phyloP scores from a whole-genome alignment of 2,329 filamentous ascomycete genomes.

The Colletotrichum spaethianum region DNA sequence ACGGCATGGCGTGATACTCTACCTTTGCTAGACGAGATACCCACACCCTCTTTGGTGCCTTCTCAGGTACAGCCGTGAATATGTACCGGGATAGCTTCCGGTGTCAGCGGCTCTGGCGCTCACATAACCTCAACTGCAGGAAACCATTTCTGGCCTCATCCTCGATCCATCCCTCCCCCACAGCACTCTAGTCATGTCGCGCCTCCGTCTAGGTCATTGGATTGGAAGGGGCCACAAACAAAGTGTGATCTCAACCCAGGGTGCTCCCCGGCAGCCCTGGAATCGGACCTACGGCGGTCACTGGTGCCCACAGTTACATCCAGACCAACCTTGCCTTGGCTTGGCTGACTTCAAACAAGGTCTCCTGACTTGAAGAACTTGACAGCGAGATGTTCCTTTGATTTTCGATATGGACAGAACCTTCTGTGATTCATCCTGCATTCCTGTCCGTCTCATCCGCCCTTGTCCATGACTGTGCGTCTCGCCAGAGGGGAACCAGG shows the following conservation, averaged over 20 bases:
- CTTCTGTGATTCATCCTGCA: slow-evolving; percentile 6
- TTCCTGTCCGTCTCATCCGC: slow-evolving; percentile 22
- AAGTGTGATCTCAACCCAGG: not conserved
- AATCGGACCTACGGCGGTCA: slow-evolving; percentile 12
- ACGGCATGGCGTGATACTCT: not conserved
- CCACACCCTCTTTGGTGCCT: not conserved
- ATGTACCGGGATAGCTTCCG: slow-evolving; percentile 7
- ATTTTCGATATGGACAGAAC: slow-evolving; percentile 4
- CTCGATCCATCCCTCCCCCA: slow-evolving; percentile 22
- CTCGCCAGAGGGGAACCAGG: not conserved
- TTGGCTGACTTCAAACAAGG: slow-evolving; percentile 27
- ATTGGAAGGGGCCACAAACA: not conserved
- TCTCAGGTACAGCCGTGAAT: slow-evolving; percentile 16
- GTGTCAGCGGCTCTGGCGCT: slow-evolving; percentile 21
- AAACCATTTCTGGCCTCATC: slow-evolving; percentile 13
- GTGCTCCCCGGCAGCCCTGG: slow-evolving; percentile 21
- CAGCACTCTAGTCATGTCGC: not conserved
- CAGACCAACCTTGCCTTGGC: slow-evolving; percentile 19
- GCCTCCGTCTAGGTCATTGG: not conserved
- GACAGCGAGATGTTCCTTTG: not conserved
- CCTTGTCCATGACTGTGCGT: not conserved
- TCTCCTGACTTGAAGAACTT: slow-evolving; percentile 30
- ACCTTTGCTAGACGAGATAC: not conserved
- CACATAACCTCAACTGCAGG: slow-evolving; percentile 17
- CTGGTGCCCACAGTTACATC: slow-evolving; percentile 14